Evolutionary conservation across 805 yeast genomes (phyloP), one percentile per base, ranked within the genome.

Genomic region (Wickerhamomyces rabaulensis): DNA sequence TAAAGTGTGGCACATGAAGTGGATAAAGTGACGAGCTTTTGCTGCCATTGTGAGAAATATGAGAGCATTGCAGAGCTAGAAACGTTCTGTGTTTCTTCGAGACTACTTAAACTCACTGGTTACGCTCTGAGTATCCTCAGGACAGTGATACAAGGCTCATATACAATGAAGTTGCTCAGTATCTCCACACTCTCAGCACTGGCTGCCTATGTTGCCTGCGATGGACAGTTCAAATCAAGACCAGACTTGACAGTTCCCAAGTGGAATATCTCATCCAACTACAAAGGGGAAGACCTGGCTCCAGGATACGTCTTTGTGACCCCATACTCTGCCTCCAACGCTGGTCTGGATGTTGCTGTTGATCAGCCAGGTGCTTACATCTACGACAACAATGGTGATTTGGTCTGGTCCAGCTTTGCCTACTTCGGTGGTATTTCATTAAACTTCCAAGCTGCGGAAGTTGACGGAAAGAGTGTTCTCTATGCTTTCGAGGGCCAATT

Each of bases 371-470:
- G 67, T 35, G 64, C 68, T 10, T 66, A 68, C 46, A 67, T 68
- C 25, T 68, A 57, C 47, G 58, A 59, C 23, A 60, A 58, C 26
- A 42, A 56, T n/a, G 71, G 71, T 12, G 70, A 66, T 21, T 54
- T 68, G 21, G 66, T 67, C 15, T 68, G 71, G 71, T 64, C 69
- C 3, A 68, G 71, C 3, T 67, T 60, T 50, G 48, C 60, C 5
- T 58, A 61, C 49, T 61, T 61, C 42, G 64, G 68, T 7, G 66
- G 62, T 35, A 57, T 66, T 61, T 57, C 63, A 10, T 48, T 66
- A 22, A 64, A 67, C 43, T 63, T 65, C 48, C 69, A 66, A 47
- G 48, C 50, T 23, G 64, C 63, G 2, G 49, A 40, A n/a, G 38
- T 57, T 23, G 42, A 57, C 31, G 68, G 64, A 6, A 50, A 58